Evolutionary conservation across 768 basidiomycete genomes (phyloP), one percentile per base, ranked within the genome.

Genomic region (Mycena rebaudengoi): DNA sequence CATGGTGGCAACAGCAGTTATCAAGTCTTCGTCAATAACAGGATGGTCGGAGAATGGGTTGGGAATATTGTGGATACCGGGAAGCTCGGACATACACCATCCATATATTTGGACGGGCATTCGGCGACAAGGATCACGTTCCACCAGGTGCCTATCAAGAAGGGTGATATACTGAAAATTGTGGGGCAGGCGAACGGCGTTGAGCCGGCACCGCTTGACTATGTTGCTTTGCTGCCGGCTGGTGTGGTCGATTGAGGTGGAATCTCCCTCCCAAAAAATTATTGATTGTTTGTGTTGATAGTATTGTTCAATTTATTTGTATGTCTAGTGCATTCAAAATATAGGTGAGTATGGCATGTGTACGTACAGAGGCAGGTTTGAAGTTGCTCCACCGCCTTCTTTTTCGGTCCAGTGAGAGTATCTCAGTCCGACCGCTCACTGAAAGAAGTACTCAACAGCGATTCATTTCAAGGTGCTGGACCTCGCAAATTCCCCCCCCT

Each of bases 51-150:
- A 51, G 46, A 41, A 13, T 66, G 65, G 65, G 55, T 61, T 26
- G 65, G 60, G 60, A 66, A 66, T 66, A 45, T 41, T 18, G 60
- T 61, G 60, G 65, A 66, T 51, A 62, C 52, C 21, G 64, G 64
- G 53, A 65, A 65, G 58, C 60, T 66, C 25, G 60, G 65, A 23
- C 65, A 66, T 50, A 57, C 65, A 37, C 65, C 65, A 29, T 62
- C 60, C 32, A 66, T 57, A 57, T 51, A 56, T 51, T 46, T 66
- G 48, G 65, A 66, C 26, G 65, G 65, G 5, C 60, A 62, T 57
- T 66, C 65, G 65, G 65, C 65, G 58, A 66, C 60, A 25, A 33
- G 65, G 16, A 66, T 66, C 40, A 66, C 65, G 30, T 66, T 66
- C 55, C 53, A n/a, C 28, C 37, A 51, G 46, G 60, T 66, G 30